Evolutionary conservation across 176 grass and related monocot genomes (phyloP).

Genomic region (Triticum timopheevii): DNA sequence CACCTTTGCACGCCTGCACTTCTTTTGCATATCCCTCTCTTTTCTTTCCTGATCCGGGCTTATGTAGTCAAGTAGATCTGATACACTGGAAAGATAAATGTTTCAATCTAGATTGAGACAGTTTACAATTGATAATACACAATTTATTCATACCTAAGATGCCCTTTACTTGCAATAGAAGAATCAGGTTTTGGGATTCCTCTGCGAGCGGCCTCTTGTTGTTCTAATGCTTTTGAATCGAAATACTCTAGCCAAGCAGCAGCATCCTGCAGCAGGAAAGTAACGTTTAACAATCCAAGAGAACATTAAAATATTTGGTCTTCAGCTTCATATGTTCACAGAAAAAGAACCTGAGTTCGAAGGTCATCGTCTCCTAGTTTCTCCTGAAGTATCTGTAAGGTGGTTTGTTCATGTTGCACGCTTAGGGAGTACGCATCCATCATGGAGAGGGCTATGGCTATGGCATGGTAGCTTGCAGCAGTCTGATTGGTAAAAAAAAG

Average conservation of each 20-base stretch:
- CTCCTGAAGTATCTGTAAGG: conserved; percentile 90
- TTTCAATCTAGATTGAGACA: conserved; percentile 58
- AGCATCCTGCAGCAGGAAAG: conserved; percentile 73
- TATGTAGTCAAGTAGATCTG: conserved; percentile 99
- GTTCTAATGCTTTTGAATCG: conserved; percentile 90
- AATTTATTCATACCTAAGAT: conserved; percentile 86
- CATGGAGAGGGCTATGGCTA: conserved; percentile 99
- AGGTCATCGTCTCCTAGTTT: conserved; percentile 98
- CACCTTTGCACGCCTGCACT: conserved; percentile 82
- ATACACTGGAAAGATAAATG: conserved; percentile 77
- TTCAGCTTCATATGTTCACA: conserved; percentile 7
- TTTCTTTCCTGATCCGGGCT: conserved; percentile 90
- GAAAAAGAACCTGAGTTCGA: conserved; percentile 80
- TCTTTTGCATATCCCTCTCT: conserved; percentile 78
- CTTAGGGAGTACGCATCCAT: conserved; percentile 96
- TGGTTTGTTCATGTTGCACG: conserved; percentile 97
- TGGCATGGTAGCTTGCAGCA: conserved; percentile 99
- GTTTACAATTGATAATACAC: conserved; percentile 31
- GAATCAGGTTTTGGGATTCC: conserved; percentile 97
- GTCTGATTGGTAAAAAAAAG: conserved; percentile 64
- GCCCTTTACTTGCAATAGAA: conserved; percentile 98
- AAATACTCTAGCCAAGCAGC: conserved; percentile 98
- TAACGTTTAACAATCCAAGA: conserved; percentile 23
- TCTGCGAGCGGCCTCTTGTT: conserved; percentile 86
- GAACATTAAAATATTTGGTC: conserved; percentile 14